Evolutionary conservation across 345 rosid genomes (phyloP).

Genomic region (Camelina neglecta): DNA sequence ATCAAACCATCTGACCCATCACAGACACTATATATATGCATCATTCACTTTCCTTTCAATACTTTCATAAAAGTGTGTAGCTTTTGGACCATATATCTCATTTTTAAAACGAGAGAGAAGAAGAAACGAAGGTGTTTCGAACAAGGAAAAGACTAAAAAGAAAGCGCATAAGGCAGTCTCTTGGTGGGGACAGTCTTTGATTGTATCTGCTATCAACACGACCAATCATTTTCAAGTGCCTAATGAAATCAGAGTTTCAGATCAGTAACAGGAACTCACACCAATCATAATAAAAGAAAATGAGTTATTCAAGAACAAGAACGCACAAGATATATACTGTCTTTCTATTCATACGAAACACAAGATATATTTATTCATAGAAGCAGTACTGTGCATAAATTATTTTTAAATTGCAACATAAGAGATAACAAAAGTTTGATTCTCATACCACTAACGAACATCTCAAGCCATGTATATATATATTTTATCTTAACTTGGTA

Average conservation of each 20-base stretch:
- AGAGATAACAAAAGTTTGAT: conserved; percentile 32
- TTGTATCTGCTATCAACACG: conserved; percentile 41
- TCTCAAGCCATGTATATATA: conserved; percentile 24
- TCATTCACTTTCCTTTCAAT: conserved; percentile 37
- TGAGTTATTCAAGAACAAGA: conserved; percentile 24
- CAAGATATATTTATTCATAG: conserved; percentile 11
- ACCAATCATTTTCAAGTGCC: conserved; percentile 47
- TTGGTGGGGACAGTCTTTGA: conserved; percentile 45
- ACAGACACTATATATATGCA: conserved; percentile 33
- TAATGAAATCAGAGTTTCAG: conserved; percentile 42
- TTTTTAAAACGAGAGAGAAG: conserved; percentile 31
- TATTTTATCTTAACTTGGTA: conserved; percentile 22
- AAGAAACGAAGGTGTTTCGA: conserved; percentile 40
- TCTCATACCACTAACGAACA: conserved; percentile 41
- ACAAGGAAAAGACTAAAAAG: conserved; percentile 42
- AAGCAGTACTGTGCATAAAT: conserved; percentile 14
- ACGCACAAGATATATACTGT: conserved; percentile 4
- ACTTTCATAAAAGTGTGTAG: conserved; percentile 45
- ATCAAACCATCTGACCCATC: conserved; percentile 43
- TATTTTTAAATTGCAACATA: conserved; percentile 31
- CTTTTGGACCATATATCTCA: conserved; percentile 47
- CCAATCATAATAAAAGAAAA: conserved; percentile 27
- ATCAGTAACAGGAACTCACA: conserved; percentile 44
- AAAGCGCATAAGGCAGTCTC: conserved; percentile 42
- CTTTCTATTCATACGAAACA: neutral